Base-by-base conservation (phyloP, 768 basidiomycete genomes). In the Harrya chromipes region DNA sequence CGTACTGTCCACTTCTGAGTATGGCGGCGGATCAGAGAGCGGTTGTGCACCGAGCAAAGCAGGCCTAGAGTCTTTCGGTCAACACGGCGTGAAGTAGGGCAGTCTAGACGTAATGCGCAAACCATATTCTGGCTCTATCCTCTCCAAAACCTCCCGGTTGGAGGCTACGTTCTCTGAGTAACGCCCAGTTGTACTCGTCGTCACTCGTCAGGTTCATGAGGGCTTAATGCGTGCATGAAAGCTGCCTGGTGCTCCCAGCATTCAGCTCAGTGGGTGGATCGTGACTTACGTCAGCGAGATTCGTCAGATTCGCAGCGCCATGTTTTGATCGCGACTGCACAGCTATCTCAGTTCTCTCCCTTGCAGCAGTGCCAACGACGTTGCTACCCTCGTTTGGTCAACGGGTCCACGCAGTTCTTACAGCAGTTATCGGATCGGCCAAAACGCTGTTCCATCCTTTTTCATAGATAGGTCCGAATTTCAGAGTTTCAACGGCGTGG, bases 141-240 rank as follows among this genome's bases (percentile, higher is more conserved):
- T 67, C 63, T 20, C 83, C 82, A 58, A 89, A 88, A 4, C 87
- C 87, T n/a, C 81, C 76, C 29, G 81, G 79, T 37, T 60, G 58
- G 16, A 87, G 65, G 53, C 83, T 85, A 44, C 64, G 65, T 43
- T 56, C 57, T 49, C 79, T 72, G 35, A 82, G 70, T 2, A 51
- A 61, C 2, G 70, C 61, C 83, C 82, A 85, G 54, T 75, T 72
- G 47, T 70, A 49, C 27, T 61, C 47, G 45, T 65, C 59, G 43
- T 57, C 56, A 33, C 43, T 60, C 20, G 52, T 51, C 17, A 52
- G 38, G 55, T 50, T 49, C 60, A 65, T 65, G 55, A 50, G 43
- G 44, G 57, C 14, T 59, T 24, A 50, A 31, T 50, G 36, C 56
- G 50, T 56, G 38, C 56, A 52, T 56, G 38, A 19, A 40, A 14